These are phyloP conservation scores for Nicotiana noctiflora DNA, from an alignment of 257 asterid genomes.

Conservation along the genomic window DNA sequence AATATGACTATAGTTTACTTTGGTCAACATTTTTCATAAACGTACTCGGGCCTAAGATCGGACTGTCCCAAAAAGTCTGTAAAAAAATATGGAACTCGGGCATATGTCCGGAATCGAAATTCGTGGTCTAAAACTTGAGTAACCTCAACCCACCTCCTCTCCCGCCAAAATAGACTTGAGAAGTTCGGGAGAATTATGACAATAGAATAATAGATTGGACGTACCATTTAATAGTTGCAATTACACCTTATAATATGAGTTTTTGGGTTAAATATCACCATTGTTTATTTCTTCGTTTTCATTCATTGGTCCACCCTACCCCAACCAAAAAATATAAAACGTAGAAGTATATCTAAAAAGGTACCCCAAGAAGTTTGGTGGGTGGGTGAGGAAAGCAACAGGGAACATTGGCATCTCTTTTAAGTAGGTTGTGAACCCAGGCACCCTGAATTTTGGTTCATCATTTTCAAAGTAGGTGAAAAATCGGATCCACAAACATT, in stretches of 20 bases:
- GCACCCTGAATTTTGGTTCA: neutral
- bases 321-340: neutral
- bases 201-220: neutral
- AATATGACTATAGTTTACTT: no score
- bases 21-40: no score
- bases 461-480: constrained; percentile 6
- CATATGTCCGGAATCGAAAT: no score
- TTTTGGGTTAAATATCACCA: neutral
- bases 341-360: neutral
- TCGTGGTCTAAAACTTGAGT: no score
- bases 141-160: no score
- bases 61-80: no score
- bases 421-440: no score
- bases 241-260: neutral
- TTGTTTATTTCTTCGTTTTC: neutral
- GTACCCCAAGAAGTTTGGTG: neutral
- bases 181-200: no score
- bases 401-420: no score
- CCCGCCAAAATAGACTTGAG: no score
- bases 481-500: neutral
- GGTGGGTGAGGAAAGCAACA: neutral
- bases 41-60: no score
- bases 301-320: neutral
- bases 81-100: no score
- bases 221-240: neutral